phyloP scores from a whole-genome alignment of 805 yeast genomes.

The Zygotorulaspora danielsina region DNA sequence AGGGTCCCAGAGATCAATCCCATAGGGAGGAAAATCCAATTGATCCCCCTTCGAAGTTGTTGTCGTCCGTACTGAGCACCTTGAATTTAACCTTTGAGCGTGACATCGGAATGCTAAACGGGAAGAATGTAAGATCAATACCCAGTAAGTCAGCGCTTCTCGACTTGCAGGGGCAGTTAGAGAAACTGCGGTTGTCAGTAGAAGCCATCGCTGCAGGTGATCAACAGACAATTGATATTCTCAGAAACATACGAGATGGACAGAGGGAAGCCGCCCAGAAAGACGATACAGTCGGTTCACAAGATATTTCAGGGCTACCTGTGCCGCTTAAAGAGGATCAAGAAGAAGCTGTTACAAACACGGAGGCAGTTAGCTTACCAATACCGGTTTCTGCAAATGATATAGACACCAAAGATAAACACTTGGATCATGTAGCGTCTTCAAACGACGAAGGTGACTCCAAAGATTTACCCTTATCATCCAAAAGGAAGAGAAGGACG shows the following conservation, averaged over 20 bases:
- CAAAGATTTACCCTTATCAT: conserved; percentile 13
- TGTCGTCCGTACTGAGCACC: conserved; percentile 51
- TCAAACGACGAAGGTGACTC: conserved; percentile 28
- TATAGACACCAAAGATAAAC: background rate
- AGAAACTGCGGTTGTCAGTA: conserved; percentile 24
- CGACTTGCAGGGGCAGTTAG: conserved; percentile 41
- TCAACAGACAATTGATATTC: conserved; percentile 16
- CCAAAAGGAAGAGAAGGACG: conserved; percentile 16
- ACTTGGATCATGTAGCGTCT: conserved; percentile 10
- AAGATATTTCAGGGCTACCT: too few species aligned
- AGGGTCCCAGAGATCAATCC: conserved; percentile 23
- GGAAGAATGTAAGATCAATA: conserved; percentile 47
- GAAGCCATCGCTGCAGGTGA: conserved; percentile 26
- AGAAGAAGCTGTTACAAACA: background rate
- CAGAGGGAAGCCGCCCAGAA: conserved; percentile 3
- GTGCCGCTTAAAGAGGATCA: background rate
- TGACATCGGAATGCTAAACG: conserved; percentile 57
- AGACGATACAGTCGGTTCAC: background rate
- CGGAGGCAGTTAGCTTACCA: background rate
- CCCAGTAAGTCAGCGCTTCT: conserved; percentile 40
- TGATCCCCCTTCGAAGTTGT: conserved; percentile 39
- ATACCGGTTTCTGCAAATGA: background rate
- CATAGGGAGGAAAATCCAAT: conserved; percentile 28
- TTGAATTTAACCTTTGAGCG: conserved; percentile 53
- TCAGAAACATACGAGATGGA: conserved; percentile 17